These are phyloP conservation scores for Fusarium concolor DNA, from an alignment of 2,329 filamentous ascomycete genomes.

Conservation along the genomic window DNA sequence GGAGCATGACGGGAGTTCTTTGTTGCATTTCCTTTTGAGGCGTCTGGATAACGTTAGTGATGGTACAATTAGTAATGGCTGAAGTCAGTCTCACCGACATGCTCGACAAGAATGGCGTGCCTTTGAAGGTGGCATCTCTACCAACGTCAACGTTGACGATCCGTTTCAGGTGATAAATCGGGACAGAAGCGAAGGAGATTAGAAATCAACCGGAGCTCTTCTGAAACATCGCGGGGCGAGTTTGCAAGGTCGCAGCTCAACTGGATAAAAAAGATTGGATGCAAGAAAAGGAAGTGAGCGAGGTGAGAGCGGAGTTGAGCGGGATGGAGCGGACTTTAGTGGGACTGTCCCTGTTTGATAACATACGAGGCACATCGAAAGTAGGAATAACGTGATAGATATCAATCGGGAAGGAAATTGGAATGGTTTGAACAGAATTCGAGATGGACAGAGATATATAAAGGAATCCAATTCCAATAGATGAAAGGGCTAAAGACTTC, in stretches of 20 bases:
- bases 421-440: too few species aligned
- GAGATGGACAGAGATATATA: neutral
- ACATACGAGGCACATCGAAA: too few species aligned
- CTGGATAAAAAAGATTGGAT: neutral
- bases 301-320: neutral
- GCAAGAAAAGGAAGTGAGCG: neutral
- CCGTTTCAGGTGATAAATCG: neutral
- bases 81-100: neutral
- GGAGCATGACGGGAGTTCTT: slow-evolving; percentile 4
- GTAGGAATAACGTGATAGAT: neutral
- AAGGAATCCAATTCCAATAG: neutral
- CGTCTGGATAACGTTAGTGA: slow-evolving; percentile 1
- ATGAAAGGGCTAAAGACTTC: neutral
- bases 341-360: neutral
- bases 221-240: neutral
- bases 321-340: neutral
- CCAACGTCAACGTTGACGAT: neutral
- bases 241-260: too few species aligned
- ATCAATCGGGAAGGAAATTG: too few species aligned
- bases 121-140: neutral
- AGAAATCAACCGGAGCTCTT: neutral
- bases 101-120: slow-evolving; percentile 6
- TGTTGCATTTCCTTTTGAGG: slow-evolving; percentile 13
- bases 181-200: neutral
- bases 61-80: neutral